Evolutionary conservation across 148 eudicot genomes (phyloP), one percentile per base, ranked within the genome.

Genomic region (Pharnaceum exiguum): DNA sequence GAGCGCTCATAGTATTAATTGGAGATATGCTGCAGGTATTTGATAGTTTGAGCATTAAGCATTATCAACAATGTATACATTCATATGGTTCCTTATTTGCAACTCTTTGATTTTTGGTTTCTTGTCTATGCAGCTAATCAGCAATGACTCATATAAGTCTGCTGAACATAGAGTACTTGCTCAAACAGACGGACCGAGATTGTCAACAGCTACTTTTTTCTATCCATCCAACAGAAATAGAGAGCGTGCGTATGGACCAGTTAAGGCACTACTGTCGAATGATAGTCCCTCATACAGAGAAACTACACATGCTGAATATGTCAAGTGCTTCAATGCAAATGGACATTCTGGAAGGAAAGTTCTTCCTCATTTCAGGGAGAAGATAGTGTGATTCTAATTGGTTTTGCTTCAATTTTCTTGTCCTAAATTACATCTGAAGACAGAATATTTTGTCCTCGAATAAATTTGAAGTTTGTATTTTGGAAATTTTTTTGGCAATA

Each of bases 21-120:
- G 95, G 97, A 17, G 95, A 84, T 60, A 63, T 79, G 57, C 31
- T 90, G 60, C 95, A 84, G 95, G 87, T 82, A 48, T 38, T n/a
- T n/a, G n/a, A 49, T 10, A 26, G 5, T 21, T 37, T 5, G 21
- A 7, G 33, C 25, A 35, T 16, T 45, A 8, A 1, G 12, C n/a
- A n/a, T n/a, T n/a, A n/a, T n/a, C n/a, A n/a, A n/a, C n/a, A n/a
- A n/a, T n/a, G n/a, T n/a, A n/a, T 19, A 32, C 13, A 23, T 25
- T 46, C 13, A n/a, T n/a, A n/a, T n/a, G n/a, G n/a, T n/a, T n/a
- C n/a, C n/a, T n/a, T n/a, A n/a, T n/a, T 22, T 46, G 19, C 4
- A 11, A 46, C 16, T 9, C 7, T 35, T n/a, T 51, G 8, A 30
- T 7, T 31, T 23, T 18, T 38, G n/a, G 15, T 12, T 51, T 54